These are phyloP conservation scores for Pyrus betulifolia DNA, from an alignment of 306 rosid species.

Conservation along the genomic window DNA sequence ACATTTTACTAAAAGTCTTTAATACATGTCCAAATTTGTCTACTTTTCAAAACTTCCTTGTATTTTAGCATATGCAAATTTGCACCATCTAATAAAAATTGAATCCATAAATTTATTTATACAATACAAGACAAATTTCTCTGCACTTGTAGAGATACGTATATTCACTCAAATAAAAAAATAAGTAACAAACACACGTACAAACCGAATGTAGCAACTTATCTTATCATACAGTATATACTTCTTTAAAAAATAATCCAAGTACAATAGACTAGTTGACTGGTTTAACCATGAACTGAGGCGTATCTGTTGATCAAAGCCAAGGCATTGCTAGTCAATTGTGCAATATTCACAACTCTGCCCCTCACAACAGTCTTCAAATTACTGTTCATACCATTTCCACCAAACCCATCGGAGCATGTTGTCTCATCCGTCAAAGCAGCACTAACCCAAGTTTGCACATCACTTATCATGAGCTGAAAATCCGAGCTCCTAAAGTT, in stretches of 20 bases:
- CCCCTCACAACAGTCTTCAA: conserved; percentile 34
- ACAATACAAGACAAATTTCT: background rate
- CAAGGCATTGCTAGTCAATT: conserved; percentile 68
- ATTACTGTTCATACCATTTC: conserved; percentile 13
- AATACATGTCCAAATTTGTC: too few relatives aligned
- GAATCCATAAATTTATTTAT: too few relatives aligned
- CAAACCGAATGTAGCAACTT: background rate
- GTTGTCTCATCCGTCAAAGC: conserved; percentile 68
- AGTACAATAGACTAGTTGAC: background rate
- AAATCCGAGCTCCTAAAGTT: conserved; percentile 18
- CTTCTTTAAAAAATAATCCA: background rate
- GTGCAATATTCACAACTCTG: conserved; percentile 32
- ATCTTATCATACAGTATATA: background rate
- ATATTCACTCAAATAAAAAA: background rate
- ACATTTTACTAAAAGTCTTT: background rate
- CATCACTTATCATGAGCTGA: conserved; percentile 34
- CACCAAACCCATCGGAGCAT: conserved; percentile 57
- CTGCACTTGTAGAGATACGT: background rate
- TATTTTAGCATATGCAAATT: too few relatives aligned
- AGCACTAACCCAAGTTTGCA: conserved; percentile 75
- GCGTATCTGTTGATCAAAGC: conserved; percentile 64
- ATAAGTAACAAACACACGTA: background rate
- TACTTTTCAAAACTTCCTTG: too few relatives aligned
- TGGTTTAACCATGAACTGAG: conserved; percentile 6
- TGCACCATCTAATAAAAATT: too few relatives aligned